Base-by-base conservation (phyloP, 2,329 filamentous ascomycete species). In the Graphilbum fragrans region DNA sequence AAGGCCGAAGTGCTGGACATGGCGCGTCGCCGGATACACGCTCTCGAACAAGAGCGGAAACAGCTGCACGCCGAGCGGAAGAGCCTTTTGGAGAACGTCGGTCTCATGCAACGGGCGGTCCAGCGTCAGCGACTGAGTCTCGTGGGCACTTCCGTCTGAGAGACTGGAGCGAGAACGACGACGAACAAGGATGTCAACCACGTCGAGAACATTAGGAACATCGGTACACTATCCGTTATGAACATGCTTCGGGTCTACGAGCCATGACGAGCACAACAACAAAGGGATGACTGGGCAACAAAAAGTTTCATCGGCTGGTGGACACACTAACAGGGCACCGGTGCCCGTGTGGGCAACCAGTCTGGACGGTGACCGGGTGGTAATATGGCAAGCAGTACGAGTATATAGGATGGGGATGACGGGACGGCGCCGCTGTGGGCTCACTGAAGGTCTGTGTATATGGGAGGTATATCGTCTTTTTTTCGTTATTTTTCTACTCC, bases 1-100 rank as follows among this genome's bases (percentile, higher is more conserved):
- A 66, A 66, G 50, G 63, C 63, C 29, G 62, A 66, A 47, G 63
- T 66, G 31, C 55, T 66, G n/a, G 63, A 67, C 21, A 60, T 66
- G 47, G 65, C 64, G 1, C 56, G 62, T 27, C 55, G 60, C 35
- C 56, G 65, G 40, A 67, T 68, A 41, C 52, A 58, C 39, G 44
- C 54, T 8, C 53, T 68, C 11, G 62, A 65, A 49, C 52, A 55
- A 39, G 61, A 65, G 45, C 58, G 58, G 22, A 50, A 51, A 3
- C 51, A 51, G 35, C 48, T 64, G 27, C 39, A 37, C 11, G 35
- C 40, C 7, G 48, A 50, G 33, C 42, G 41, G 11, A 33, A 47
- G 21, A 41, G 19, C 6, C 39, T 50, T 12, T 31, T 45, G 9
- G 40, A 43, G 25, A 48, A 45, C 18, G 47, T 46, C 10, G 42